Base-by-base conservation (phyloP, 2,329 filamentous ascomycete genomes). In the Dichotomopilus funicola region DNA sequence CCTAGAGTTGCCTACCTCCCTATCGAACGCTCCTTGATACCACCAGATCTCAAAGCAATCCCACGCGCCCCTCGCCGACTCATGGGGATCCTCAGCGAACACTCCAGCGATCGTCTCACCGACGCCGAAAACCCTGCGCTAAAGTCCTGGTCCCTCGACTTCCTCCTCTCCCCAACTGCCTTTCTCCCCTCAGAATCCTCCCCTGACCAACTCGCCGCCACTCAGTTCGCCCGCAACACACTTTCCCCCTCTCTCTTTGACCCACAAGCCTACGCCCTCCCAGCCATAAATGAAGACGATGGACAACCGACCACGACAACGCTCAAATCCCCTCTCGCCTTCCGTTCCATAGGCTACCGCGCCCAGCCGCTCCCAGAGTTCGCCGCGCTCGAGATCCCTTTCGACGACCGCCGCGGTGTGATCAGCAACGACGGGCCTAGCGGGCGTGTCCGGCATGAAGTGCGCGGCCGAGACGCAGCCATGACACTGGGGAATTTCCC, bases 271-370 rank as follows among this genome's bases (percentile, higher is more conserved):
- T 72, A 75, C 51, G 74, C 78, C 11, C 67, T 71, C 31, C 13
- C n/a, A 67, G 73, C 3, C 19, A 8, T 10, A 36, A 81, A 27
- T 27, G 19, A 27, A 27, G 19, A 27, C 2, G 19, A 27, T 27
- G 19, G 19, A 3, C 34, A 19, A 57, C 73, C 72, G 1, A 56
- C 78, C 8, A 36, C 2, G 68, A 77, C 12, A 9, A 47, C n/a
- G 4, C 63, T 95, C 5, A 76, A 82, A 0, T 84, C 90, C 0
- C 79, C 84, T 5, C 68, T 92, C 4, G 91, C 89, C 12, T 96
- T 99, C 72, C 84, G 91, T 13, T 95, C 90, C n/a, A 91, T 99
- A 44, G 94, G 94, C 6, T 99, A 99, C 73, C 90, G 89, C 64
- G 91, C 91, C 0, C 79, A 86, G 36, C 77, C 89, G 0, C 73